Percentiles rank a stretch among this genome's conserved stretches.
These are phyloP conservation scores for Micractinium sp. DNA, from an alignment of 139 green algal genomes.

Conservation along the genomic window DNA sequence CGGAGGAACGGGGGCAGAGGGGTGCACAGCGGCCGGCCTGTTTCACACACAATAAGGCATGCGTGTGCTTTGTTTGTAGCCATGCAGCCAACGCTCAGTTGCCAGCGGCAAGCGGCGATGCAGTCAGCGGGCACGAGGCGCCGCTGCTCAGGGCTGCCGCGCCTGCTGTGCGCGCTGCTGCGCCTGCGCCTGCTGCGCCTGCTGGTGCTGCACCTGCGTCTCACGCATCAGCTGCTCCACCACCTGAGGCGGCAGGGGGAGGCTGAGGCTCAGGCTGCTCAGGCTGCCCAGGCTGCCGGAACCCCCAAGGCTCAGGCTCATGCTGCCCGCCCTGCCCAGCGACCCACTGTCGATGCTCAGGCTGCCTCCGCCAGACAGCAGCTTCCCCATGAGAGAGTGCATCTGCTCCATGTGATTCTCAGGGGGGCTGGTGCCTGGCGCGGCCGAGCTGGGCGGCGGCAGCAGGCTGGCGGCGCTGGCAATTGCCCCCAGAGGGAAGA, in stretches of 20 bases:
- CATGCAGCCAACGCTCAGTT: too few relatives aligned
- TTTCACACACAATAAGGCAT: too few relatives aligned
- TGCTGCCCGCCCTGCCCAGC: neutral
- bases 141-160: too few relatives aligned
- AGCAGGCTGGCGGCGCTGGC: too few relatives aligned
- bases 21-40: too few relatives aligned
- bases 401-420: neutral
- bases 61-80: too few relatives aligned
- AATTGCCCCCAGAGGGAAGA: too few relatives aligned
- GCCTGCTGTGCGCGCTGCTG: neutral
- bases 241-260: neutral
- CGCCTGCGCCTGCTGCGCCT: neutral
- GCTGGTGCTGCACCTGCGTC: neutral
- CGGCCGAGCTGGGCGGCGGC: too few relatives aligned
- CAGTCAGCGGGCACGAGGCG: too few relatives aligned
- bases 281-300: neutral
- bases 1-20: too few relatives aligned
- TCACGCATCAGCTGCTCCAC: neutral
- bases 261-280: neutral
- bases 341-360: neutral
- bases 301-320: neutral
- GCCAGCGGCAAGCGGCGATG: too few relatives aligned
- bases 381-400: neutral
- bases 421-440: too few relatives aligned
- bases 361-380: neutral